Evolutionary conservation across 306 rosid species (phyloP), one percentile per base, ranked within the genome.

Genomic region (Dalbergia oliveri): DNA sequence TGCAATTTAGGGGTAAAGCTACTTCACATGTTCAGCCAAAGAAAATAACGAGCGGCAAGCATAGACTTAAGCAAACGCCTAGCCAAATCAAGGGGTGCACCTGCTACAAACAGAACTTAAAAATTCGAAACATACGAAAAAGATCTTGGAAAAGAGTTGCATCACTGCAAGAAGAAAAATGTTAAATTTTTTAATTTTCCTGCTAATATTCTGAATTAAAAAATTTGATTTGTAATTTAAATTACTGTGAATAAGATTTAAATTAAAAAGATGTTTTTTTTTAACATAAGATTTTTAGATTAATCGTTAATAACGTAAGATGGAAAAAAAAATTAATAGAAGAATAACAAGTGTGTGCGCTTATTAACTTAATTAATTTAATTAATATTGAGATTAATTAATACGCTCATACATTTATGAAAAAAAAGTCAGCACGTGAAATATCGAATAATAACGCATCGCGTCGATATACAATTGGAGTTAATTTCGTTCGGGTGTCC

Each of bases 401-500:
- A 41, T 11, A 45, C 0, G 53, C 53, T 47, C 5, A 4, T 11
- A 47, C 0, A 47, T 47, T 47, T 11, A 47, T n/a, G 9, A 67
- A 31, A 15, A 66, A 23, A 65, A 54, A n/a, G 60, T 15, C 23
- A 54, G 73, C 76, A 66, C 51, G 79, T 6, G 62, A 72, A 72
- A 63, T 21, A 39, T 49, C 10, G 45, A 19, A 61, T 35, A 69
- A 26, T 21, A 54, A 0, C 7, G n/a, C 26, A 54, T 15, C 1
- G 13, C 6, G 6, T 1, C 9, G n/a, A 18, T 54, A n/a, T 3
- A 5, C 0, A 54, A 54, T 54, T n/a, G 64, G 83, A 80, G 82
- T 72, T 49, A 75, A 85, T 72, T 88, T 71, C 75, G 87, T 83
- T 16, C 63, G 14, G 62, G 75, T 82, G 89, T 88, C 84, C 90